Percentiles rank a stretch among this genome's conserved stretches.
Conservation (phyloP, 2,329 filamentous ascomycete genomes). For the Xenoacremonium recifei region DNA sequence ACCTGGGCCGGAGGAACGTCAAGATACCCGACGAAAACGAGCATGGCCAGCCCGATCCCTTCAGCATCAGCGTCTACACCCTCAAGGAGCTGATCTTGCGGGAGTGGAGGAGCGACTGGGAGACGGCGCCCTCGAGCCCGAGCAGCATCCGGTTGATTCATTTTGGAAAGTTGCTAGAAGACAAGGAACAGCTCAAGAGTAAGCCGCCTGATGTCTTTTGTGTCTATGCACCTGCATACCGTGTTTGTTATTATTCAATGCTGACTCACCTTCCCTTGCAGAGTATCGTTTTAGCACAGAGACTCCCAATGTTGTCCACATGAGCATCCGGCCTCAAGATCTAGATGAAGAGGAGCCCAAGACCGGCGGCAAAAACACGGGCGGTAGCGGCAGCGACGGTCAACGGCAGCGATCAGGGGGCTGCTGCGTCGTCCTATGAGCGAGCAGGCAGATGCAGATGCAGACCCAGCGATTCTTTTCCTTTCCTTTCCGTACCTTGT, state of each 20-base stretch:
- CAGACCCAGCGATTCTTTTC: no score
- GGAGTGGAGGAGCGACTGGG: conserved; percentile 94
- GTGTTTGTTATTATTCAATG: no score
- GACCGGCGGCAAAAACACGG: conserved; percentile 53
- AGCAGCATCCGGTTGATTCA: conserved; percentile 89
- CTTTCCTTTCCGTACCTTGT: no score
- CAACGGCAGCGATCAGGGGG: conserved; percentile 39
- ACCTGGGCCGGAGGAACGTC: conserved; percentile 78
- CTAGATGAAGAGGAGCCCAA: conserved; percentile 79
- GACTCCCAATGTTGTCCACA: conserved; percentile 83
- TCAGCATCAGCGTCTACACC: conserved; percentile 89
- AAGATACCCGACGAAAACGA: conserved; percentile 65
- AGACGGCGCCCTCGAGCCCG: conserved; percentile 78
- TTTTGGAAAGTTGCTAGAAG: conserved; percentile 86
- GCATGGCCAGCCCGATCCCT: conserved; percentile 67
- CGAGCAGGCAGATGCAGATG: no score
- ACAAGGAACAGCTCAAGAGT: conserved; percentile 85
- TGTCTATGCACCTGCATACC: no score
- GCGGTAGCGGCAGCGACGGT: conserved; percentile 40
- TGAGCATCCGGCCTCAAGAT: conserved; percentile 87
- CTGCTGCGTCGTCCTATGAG: conserved; percentile 54
- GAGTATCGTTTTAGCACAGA: conserved; percentile 78
- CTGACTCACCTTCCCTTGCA: conserved; percentile 36
- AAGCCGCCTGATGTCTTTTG: conserved; percentile 30
- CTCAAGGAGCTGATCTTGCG: conserved; percentile 90